These are phyloP conservation scores for Colletotrichum sp. DNA, from an alignment of 2,329 filamentous ascomycete genomes.

Conservation along the genomic window DNA sequence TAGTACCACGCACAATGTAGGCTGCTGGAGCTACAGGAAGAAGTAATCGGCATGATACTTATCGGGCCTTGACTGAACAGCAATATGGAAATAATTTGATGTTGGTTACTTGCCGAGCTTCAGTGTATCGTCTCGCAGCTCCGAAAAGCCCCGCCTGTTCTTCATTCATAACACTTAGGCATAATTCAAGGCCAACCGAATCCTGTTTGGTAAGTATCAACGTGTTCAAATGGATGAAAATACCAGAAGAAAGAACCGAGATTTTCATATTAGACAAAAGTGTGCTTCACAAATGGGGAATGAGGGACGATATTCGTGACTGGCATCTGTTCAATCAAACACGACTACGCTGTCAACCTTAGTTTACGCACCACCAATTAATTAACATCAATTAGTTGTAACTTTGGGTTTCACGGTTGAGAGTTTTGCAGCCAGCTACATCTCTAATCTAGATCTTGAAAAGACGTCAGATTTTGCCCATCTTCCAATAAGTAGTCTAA, in stretches of 20 bases:
- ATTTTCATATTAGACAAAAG: neutral
- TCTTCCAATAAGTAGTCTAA: neutral
- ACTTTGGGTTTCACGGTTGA: neutral
- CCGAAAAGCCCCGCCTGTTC: neutral
- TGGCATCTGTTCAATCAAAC: neutral
- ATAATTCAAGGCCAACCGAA: neutral
- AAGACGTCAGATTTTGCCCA: neutral
- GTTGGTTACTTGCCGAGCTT: neutral
- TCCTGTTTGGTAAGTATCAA: neutral
- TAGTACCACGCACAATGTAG: neutral
- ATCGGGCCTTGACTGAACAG: neutral
- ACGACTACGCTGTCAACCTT: neutral
- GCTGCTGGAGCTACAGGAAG: neutral
- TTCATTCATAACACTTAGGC: fast-evolving
- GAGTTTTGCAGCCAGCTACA: neutral
- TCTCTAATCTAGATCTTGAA: neutral
- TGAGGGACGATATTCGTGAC: fast-evolving
- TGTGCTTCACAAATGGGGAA: neutral
- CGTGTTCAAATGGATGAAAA: fast-evolving
- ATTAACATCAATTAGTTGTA: neutral
- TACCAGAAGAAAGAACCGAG: fast-evolving
- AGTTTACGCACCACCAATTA: neutral
- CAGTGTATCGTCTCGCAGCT: neutral
- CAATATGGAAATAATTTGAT: neutral
- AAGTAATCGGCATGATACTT: fast-evolving